Percentiles rank a stretch among this genome's conserved stretches.
Evolutionary conservation across 495 filamentous ascomycete species (phyloP).

Genomic region (Articulospora tetracladia): DNA sequence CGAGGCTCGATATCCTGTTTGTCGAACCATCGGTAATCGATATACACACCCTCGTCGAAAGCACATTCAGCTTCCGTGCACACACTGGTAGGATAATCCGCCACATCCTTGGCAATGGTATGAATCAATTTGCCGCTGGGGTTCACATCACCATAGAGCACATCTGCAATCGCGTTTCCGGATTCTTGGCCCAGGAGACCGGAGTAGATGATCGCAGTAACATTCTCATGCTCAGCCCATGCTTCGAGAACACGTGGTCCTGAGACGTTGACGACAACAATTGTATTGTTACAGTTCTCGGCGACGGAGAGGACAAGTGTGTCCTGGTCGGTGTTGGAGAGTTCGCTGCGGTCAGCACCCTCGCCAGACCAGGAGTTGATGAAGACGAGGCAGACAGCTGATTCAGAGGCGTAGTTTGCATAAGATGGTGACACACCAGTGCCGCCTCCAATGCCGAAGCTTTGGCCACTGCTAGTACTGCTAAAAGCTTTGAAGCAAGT

Average conservation of each 20-base stretch:
- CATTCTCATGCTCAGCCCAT: slow-evolving; percentile 5
- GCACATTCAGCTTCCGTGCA: slow-evolving; percentile 59
- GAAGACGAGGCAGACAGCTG: neutral
- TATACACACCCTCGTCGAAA: slow-evolving; percentile 80
- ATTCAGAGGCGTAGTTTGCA: neutral
- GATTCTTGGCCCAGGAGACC: slow-evolving; percentile 86
- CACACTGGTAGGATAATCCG: slow-evolving; percentile 65
- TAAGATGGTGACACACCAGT: neutral
- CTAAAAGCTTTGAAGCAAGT: neutral
- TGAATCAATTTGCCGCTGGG: slow-evolving; percentile 81
- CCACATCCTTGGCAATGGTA: slow-evolving; percentile 73
- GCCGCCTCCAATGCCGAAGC: neutral
- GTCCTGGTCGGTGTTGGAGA: slow-evolving; percentile 3
- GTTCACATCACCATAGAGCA: slow-evolving; percentile 85
- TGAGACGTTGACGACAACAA: neutral
- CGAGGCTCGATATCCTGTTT: slow-evolving; percentile 61
- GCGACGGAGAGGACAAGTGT: neutral
- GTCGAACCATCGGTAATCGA: slow-evolving; percentile 90
- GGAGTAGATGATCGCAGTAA: slow-evolving; percentile 64
- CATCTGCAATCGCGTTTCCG: slow-evolving; percentile 78
- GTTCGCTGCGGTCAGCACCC: slow-evolving; percentile 5
- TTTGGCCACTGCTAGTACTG: neutral
- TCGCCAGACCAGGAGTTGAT: slow-evolving; percentile 8
- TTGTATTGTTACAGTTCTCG: slow-evolving; percentile 11
- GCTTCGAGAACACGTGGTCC: neutral